phyloP scores from a whole-genome alignment of 345 rosid species.

The Litchi chinensis region DNA sequence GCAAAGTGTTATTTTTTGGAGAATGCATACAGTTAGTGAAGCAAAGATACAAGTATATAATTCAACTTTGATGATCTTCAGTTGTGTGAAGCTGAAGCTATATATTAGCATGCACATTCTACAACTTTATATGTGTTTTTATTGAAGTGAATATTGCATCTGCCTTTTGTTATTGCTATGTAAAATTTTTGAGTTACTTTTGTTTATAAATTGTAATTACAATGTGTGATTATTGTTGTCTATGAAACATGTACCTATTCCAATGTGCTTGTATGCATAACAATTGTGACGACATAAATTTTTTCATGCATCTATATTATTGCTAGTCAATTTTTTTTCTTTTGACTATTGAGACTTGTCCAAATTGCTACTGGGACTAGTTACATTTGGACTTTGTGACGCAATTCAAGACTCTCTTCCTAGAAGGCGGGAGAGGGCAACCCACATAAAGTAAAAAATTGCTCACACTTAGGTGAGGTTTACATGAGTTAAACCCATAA shows the following conservation, averaged over 20 bases:
- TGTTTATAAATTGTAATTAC: neutral
- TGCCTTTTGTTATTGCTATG: neutral
- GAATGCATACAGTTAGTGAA: neutral
- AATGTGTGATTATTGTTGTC: neutral
- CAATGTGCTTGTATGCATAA: too few species aligned
- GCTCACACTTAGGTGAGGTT: too few species aligned
- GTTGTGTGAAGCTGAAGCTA: neutral
- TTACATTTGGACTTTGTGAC: too few species aligned
- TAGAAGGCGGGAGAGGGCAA: too few species aligned
- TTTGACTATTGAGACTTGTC: too few species aligned
- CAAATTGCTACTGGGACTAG: too few species aligned
- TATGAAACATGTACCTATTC: neutral
- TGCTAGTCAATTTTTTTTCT: neutral
- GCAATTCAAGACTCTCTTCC: too few species aligned
- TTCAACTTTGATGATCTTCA: neutral
- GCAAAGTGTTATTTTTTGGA: neutral
- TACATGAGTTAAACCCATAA: too few species aligned
- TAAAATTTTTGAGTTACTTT: neutral
- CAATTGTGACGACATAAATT: too few species aligned
- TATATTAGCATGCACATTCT: neutral
- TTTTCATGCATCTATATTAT: too few species aligned
- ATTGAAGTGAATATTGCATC: neutral
- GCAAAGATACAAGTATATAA: neutral
- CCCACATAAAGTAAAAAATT: too few species aligned
- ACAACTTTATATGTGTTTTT: neutral